Percentiles rank a stretch among this genome's conserved stretches.
These are phyloP conservation scores for Saksenaea oblongispora DNA, from an alignment of 371 early-diverging fungal species.

Conservation along the genomic window DNA sequence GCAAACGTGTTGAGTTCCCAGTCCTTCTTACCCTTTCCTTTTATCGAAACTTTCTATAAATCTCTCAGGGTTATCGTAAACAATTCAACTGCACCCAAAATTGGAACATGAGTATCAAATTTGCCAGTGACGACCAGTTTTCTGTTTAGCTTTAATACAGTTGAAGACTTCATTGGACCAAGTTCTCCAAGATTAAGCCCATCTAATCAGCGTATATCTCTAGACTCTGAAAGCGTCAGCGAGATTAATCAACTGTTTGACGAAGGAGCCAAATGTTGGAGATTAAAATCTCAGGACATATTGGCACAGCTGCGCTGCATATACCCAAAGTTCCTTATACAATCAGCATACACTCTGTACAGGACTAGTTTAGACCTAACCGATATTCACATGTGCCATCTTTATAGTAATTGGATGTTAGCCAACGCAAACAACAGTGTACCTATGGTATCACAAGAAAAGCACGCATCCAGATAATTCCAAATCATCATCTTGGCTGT, in stretches of 20 bases:
- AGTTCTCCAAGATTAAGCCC: background rate
- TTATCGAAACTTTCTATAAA: background rate
- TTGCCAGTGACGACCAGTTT: background rate
- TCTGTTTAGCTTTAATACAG: background rate
- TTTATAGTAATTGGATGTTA: background rate
- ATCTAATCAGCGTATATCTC: background rate
- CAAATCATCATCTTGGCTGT: background rate
- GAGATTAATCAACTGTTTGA: background rate
- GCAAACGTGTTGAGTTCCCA: background rate
- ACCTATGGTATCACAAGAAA: background rate
- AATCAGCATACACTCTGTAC: background rate
- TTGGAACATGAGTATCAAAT: background rate
- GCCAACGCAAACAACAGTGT: background rate
- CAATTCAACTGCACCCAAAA: background rate
- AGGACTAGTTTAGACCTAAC: too few relatives aligned
- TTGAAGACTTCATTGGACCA: background rate
- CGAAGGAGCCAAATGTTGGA: background rate
- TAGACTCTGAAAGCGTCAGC: background rate
- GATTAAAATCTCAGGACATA: background rate
- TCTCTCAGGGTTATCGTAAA: slow-evolving; percentile 1
- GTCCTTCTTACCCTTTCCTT: slow-evolving; percentile 1
- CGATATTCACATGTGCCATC: background rate
- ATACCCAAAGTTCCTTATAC: background rate
- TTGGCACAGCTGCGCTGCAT: background rate
- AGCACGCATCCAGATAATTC: background rate